Percentiles rank a stretch among this genome's conserved stretches.
phyloP scores from a whole-genome alignment of 2,329 filamentous ascomycete genomes.

The Cladosporium halotolerans region DNA sequence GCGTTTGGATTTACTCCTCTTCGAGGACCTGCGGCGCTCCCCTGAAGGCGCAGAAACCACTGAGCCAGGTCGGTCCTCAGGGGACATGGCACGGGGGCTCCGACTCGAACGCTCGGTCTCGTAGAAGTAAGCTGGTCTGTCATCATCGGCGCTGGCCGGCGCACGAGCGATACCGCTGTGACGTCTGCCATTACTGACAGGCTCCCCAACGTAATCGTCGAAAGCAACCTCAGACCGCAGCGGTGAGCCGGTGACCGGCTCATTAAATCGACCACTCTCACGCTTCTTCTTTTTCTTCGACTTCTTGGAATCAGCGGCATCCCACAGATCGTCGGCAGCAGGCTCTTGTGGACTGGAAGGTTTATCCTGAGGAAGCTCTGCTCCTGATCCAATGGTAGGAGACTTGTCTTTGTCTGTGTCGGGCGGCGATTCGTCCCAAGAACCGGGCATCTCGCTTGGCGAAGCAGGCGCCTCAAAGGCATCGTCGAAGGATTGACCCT shows the following conservation, averaged over 20 bases:
- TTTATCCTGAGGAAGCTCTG: background rate
- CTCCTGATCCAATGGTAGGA: background rate
- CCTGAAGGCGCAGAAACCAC: constrained; percentile 23
- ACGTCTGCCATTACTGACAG: background rate
- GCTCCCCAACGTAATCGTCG: constrained; percentile 23
- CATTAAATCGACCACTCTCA: constrained; percentile 36
- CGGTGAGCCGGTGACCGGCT: constrained; percentile 37
- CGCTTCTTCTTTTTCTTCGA: constrained; percentile 43
- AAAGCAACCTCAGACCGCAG: constrained; percentile 40
- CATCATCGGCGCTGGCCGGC: constrained; percentile 3
- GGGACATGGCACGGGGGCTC: constrained; percentile 16
- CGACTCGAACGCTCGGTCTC: background rate
- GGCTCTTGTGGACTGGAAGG: background rate
- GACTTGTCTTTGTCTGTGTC: constrained; percentile 2
- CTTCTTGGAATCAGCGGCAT: constrained; percentile 22
- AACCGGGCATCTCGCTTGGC: constrained; percentile 22
- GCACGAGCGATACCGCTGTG: background rate
- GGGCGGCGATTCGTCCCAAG: constrained; percentile 19
- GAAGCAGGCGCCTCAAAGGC: background rate
- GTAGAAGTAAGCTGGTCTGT: background rate
- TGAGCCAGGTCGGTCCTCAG: constrained; percentile 10
- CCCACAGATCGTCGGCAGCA: background rate
- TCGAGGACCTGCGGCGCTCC: constrained; percentile 27
- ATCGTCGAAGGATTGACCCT: constrained; percentile 21
- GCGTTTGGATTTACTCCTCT: constrained; percentile 21